Conservation (phyloP, 2,329 filamentous ascomycete species). For the Talaromyces sp. region DNA sequence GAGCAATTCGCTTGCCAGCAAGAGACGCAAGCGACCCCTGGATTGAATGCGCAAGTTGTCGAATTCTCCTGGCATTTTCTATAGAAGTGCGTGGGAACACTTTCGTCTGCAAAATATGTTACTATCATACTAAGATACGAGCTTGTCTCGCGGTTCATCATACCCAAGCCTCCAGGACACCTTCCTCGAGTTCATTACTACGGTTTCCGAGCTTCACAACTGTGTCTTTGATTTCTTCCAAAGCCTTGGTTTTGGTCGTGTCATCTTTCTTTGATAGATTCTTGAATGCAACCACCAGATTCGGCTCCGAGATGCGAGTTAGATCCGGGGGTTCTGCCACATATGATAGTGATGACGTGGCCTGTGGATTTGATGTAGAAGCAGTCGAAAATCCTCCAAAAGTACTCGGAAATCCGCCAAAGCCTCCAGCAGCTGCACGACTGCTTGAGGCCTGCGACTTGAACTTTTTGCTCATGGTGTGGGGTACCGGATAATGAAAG, state of each 20-base stretch:
- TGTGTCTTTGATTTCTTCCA: slow-evolving; percentile 75
- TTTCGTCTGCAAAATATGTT: slow-evolving; percentile 59
- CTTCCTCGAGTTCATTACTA: slow-evolving; percentile 67
- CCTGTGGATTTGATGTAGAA: slow-evolving; percentile 36
- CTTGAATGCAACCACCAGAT: slow-evolving; percentile 85
- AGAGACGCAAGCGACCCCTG: slow-evolving; percentile 60
- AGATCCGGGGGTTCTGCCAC: slow-evolving; percentile 81
- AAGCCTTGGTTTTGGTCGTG: slow-evolving; percentile 82
- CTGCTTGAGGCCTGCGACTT: slow-evolving; percentile 62
- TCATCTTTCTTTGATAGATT: slow-evolving; percentile 89
- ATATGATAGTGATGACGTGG: slow-evolving; percentile 71
- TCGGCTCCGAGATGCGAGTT: slow-evolving; percentile 69
- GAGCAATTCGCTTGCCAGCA: slow-evolving; percentile 76
- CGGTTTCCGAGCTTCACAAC: slow-evolving; percentile 52
- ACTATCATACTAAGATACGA: slow-evolving; percentile 19
- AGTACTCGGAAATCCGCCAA: slow-evolving; percentile 38
- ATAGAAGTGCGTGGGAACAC: slow-evolving; percentile 86
- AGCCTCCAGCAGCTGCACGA: slow-evolving; percentile 50
- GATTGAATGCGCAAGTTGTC: slow-evolving; percentile 75
- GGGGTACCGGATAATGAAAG: slow-evolving; percentile 7
- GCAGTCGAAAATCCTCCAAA: slow-evolving; percentile 37
- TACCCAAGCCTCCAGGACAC: slow-evolving; percentile 86
- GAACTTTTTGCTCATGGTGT: slow-evolving; percentile 58
- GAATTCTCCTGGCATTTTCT: slow-evolving; percentile 80
- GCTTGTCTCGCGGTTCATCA: slow-evolving; percentile 26